A percentile compares a stretch with the other conserved stretches of the same genome.
Conservation (phyloP, 495 filamentous ascomycete species). For the Hypoxylon subgilvum region DNA sequence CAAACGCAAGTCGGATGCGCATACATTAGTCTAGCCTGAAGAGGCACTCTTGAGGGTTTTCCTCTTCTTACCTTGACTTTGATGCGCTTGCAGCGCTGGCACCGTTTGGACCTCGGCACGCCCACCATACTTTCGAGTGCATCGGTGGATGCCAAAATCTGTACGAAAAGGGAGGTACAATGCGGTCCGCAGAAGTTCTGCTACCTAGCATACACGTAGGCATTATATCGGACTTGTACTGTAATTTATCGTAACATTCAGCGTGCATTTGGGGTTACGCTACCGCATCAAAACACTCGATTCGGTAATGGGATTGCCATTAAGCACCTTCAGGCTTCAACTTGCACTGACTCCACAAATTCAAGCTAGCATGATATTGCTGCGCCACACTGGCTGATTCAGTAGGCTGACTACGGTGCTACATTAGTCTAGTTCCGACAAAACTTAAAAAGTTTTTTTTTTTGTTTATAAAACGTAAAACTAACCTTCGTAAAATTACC, state of each 20-base stretch:
- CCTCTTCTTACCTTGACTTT: constrained; percentile 20
- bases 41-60: not conserved
- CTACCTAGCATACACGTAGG: not conserved
- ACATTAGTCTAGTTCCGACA: too few relatives aligned
- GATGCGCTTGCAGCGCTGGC: constrained; percentile 28
- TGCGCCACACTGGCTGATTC: too few relatives aligned
- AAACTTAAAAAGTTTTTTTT: too few relatives aligned
- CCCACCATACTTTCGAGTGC: constrained; percentile 16
- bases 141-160: constrained; percentile 4
- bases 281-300: constrained; percentile 12
- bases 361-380: too few relatives aligned
- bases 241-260: not conserved
- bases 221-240: constrained; percentile 7
- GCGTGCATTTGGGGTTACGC: not conserved
- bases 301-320: constrained; percentile 1
- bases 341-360: not conserved
- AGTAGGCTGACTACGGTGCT: too few relatives aligned
- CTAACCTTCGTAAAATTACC: too few relatives aligned
- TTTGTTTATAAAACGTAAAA: too few relatives aligned
- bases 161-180: constrained; percentile 10
- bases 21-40: too few relatives aligned
- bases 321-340: not conserved
- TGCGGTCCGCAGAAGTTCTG: constrained; percentile 12
- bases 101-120: constrained; percentile 25
- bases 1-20: not conserved